Evolutionary conservation across 192 early-diverging fungal species (phyloP).

Genomic region (Umbelopsis isabellina): DNA sequence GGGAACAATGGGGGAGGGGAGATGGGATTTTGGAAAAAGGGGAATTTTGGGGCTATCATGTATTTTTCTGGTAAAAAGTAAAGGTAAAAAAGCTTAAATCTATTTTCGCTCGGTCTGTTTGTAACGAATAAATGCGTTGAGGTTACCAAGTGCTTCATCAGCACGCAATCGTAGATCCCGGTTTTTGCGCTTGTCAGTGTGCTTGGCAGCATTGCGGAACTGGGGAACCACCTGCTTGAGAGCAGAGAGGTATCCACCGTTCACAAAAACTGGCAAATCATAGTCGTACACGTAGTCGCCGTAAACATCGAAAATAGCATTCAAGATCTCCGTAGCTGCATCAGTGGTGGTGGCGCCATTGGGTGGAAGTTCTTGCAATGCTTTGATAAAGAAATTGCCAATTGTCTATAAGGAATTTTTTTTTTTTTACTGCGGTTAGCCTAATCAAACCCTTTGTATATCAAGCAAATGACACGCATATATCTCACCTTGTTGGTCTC

Average conservation of each 20-base stretch:
- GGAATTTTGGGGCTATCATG: not conserved
- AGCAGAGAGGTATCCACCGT: slow-evolving; percentile 59
- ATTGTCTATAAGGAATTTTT: slow-evolving; percentile 47
- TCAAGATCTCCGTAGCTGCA: slow-evolving; percentile 73
- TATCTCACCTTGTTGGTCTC: slow-evolving; percentile 63
- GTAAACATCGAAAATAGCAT: slow-evolving; percentile 89
- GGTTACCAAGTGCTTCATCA: slow-evolving; percentile 80
- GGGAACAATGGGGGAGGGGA: too few species aligned
- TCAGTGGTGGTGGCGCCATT: slow-evolving; percentile 35
- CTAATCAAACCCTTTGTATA: too few species aligned
- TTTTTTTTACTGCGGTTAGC: not conserved
- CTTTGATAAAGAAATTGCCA: slow-evolving; percentile 66
- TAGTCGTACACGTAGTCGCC: slow-evolving; percentile 82
- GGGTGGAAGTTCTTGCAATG: slow-evolving; percentile 41
- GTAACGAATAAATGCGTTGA: slow-evolving; percentile 87
- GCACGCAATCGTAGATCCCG: slow-evolving; percentile 72
- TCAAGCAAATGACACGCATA: not conserved
- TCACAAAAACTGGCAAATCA: slow-evolving; percentile 82
- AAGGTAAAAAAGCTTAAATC: not conserved
- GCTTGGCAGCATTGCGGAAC: slow-evolving; percentile 58
- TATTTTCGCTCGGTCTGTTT: slow-evolving; percentile 75
- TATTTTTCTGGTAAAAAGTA: too few species aligned
- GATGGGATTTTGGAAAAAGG: not conserved
- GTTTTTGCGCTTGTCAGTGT: slow-evolving; percentile 72
- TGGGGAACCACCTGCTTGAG: slow-evolving; percentile 57